Percentiles rank a stretch among this genome's conserved stretches.
These are phyloP conservation scores for Yamadazyma sp. DNA, from an alignment of 805 yeast genomes.

Conservation along the genomic window DNA sequence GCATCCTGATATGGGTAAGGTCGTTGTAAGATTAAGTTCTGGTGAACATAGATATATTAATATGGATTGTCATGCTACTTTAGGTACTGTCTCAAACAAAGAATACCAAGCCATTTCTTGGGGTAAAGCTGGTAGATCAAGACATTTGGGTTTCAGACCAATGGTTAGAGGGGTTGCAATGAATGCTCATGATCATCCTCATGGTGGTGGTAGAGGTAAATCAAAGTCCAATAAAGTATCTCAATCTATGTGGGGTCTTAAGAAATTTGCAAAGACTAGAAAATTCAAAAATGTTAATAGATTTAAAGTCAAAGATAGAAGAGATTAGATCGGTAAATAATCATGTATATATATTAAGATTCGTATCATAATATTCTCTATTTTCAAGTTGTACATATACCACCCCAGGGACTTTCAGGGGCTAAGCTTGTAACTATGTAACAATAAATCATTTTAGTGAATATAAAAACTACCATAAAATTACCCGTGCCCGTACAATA, in stretches of 20 bases:
- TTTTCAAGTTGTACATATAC: neutral
- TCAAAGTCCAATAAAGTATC: conserved; percentile 93
- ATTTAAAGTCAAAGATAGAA: conserved; percentile 83
- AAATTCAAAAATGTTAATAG: conserved; percentile 82
- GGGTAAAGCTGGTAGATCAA: conserved; percentile 96
- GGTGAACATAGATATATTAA: conserved; percentile 94
- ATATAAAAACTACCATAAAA: conserved; percentile 1
- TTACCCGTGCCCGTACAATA: conserved; percentile 19
- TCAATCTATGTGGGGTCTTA: conserved; percentile 95
- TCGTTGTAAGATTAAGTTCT: conserved; percentile 76
- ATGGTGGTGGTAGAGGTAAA: conserved; percentile 99
- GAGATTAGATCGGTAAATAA: conserved; percentile 9
- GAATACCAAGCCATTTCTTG: conserved; percentile 85
- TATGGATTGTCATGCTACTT: conserved; percentile 84
- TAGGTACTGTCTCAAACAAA: conserved; percentile 88
- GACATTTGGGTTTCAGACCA: conserved; percentile 92
- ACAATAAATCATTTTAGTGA: conserved; percentile 2
- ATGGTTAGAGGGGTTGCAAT: conserved; percentile 96
- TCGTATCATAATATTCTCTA: too few relatives aligned
- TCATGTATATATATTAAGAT: neutral
- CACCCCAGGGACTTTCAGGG: conserved; percentile 2
- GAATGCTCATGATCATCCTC: conserved; percentile 97
- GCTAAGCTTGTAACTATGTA: neutral
- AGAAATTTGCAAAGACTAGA: conserved; percentile 93
- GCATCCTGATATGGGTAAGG: conserved; percentile 64